These are phyloP conservation scores for Wickerhamiella azymoides DNA, from an alignment of 805 yeast species.

Conservation along the genomic window DNA sequence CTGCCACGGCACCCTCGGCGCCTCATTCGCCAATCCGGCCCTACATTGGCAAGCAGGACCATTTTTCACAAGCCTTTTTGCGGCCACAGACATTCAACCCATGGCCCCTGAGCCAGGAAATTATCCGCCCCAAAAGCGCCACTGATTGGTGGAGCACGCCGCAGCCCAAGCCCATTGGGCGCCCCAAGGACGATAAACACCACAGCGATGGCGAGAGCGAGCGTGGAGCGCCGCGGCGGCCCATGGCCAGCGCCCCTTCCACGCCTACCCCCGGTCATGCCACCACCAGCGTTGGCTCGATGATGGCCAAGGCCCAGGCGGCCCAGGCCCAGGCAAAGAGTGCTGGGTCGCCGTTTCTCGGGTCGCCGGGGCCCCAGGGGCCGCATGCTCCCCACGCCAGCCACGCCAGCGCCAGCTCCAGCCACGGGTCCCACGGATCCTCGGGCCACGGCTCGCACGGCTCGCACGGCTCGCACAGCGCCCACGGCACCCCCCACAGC, in stretches of 20 bases:
- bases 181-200: slow-evolving; percentile 5
- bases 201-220: slow-evolving; percentile 6
- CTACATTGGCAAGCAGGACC: slow-evolving; percentile 18
- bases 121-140: slow-evolving; percentile 21
- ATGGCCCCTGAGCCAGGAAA: slow-evolving; percentile 17
- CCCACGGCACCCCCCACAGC: neutral
- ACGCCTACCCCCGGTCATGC: neutral
- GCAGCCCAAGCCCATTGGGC: slow-evolving; percentile 5
- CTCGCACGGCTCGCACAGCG: too few relatives aligned
- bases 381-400: neutral
- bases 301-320: neutral
- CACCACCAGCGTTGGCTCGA: neutral
- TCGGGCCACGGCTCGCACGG: too few relatives aligned
- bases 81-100: slow-evolving; percentile 16
- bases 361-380: too few relatives aligned
- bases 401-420: neutral
- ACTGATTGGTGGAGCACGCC: slow-evolving; percentile 13
- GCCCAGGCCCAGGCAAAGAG: slow-evolving; percentile 1
- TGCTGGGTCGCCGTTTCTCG: neutral
- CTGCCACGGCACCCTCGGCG: slow-evolving; percentile 2
- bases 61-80: slow-evolving; percentile 12
- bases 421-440: too few relatives aligned
- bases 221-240: neutral
- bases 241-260: neutral
- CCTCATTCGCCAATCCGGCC: slow-evolving; percentile 11